phyloP scores from a whole-genome alignment of 352 stramenopile genomes.

The Pythium utonaiense region DNA sequence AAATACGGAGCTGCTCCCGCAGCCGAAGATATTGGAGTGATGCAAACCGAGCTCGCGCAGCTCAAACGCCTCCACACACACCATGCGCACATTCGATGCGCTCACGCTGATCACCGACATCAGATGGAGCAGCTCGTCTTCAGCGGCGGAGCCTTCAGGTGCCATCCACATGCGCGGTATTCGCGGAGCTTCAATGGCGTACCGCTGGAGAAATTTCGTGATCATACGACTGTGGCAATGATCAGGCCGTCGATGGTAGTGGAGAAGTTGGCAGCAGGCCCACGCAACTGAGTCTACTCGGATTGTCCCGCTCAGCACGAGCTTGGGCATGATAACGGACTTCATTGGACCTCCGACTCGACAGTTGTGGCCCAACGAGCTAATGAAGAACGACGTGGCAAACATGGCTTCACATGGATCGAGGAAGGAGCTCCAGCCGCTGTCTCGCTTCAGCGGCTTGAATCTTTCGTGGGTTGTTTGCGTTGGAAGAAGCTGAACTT shows the following conservation, averaged over 20 bases:
- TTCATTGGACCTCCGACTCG: neutral
- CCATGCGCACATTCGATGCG: neutral
- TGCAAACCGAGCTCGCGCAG: neutral
- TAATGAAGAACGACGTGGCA: slow-evolving; percentile 3
- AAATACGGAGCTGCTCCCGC: slow-evolving; percentile 10
- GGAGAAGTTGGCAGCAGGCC: slow-evolving; percentile 14
- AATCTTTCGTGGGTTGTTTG: neutral
- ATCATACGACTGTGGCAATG: slow-evolving; percentile 12
- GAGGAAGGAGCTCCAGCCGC: slow-evolving; percentile 14
- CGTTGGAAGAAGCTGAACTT: neutral
- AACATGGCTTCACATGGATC: neutral
- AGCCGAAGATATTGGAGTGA: slow-evolving; percentile 11
- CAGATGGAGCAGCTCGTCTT: slow-evolving; percentile 11
- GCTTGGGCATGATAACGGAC: neutral
- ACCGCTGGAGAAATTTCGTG: slow-evolving; percentile 6
- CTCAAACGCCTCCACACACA: slow-evolving; percentile 11
- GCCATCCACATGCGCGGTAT: slow-evolving; percentile 2
- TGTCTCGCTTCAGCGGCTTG: neutral
- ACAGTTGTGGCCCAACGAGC: slow-evolving; percentile 13
- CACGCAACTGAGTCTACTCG: slow-evolving; percentile 19
- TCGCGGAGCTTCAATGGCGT: slow-evolving; percentile 1
- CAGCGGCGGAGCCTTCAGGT: neutral
- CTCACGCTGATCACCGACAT: slow-evolving; percentile 3
- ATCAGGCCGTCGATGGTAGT: slow-evolving; percentile 1
- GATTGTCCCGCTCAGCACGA: slow-evolving; percentile 3